Base-by-base conservation (phyloP, 345 rosid genomes). In the Acer saccharum region DNA sequence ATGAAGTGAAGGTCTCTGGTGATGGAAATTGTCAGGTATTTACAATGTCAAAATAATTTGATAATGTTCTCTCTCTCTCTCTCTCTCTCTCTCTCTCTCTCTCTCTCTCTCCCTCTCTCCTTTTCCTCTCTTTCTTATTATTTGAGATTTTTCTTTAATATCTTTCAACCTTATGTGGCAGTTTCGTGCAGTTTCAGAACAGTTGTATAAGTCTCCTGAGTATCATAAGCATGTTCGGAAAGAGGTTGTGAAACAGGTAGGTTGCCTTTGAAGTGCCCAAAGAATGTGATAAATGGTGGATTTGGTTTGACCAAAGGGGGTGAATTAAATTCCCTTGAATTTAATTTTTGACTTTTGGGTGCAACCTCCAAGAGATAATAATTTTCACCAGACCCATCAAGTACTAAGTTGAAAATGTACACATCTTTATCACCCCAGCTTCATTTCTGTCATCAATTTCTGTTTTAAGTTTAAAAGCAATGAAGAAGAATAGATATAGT, bases 141-240 rank as follows among this genome's bases (percentile, higher is more conserved):
- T 44, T 20, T 46, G 67, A 55, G n/a, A 71, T 55, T 14, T 46
- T 60, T 35, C 27, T 41, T 57, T 17, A 48, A 35, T 77, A 57
- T 13, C 16, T 57, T 25, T 61, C 41, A 65, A 32, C 39, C 65
- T 46, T 73, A 20, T 69, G n/a, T 69, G 81, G 80, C 90, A 95
- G 99, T 95, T 95, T 71, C 94, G 99, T 80, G 99, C 99, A 57
- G 89, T 93, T 78, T 93, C 98, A 48, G 99, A 95, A 43, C 99
- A 95, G 85, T 79, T 95, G 86, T 92, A 82, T 83, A 87, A 81
- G 79, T 93, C 94, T 25, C 93, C 98, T 54, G 94, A 95, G 73
- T 84, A 92, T 86, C 99, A 95, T 89, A 95, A 93, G 84, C 92
- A 95, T 81, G 88, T 95, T n/a, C 85, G 99, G 61, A 89, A 87